Conservation (phyloP, 2,329 filamentous ascomycete genomes). For the Clarireedia hainanense region DNA sequence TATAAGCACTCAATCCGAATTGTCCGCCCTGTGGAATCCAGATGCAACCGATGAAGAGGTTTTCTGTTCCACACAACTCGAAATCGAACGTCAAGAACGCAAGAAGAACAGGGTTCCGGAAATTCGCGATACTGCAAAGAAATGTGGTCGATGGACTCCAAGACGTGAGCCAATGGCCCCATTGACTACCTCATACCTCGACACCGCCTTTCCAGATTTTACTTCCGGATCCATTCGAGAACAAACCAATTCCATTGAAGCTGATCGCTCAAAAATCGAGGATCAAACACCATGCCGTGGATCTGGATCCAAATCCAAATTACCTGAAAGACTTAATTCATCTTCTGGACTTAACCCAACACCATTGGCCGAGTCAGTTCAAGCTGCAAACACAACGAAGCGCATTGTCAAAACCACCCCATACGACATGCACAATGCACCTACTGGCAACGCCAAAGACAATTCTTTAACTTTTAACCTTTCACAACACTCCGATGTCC, state of each 20-base stretch:
- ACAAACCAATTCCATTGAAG: constrained; percentile 46
- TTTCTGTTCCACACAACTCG: constrained; percentile 1
- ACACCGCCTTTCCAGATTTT: constrained; percentile 40
- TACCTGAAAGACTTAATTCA: not conserved
- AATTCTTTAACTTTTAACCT: no score
- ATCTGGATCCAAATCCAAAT: constrained; percentile 6
- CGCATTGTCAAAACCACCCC: constrained; percentile 1
- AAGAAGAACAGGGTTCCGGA: constrained; percentile 19
- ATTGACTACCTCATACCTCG: constrained; percentile 36
- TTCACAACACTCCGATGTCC: not conserved
- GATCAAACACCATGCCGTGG: constrained; percentile 15
- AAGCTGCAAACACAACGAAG: constrained; percentile 4
- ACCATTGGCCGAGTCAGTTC: not conserved
- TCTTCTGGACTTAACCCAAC: not conserved
- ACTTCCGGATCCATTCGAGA: constrained; percentile 35
- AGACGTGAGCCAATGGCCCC: constrained; percentile 31
- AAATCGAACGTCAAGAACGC: not conserved
- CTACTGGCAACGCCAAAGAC: no score
- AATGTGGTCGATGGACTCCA: constrained; percentile 25
- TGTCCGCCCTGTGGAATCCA: not conserved
- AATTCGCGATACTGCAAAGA: constrained; percentile 29
- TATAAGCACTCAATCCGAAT: not conserved
- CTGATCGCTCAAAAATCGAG: constrained; percentile 41
- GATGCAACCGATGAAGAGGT: constrained; percentile 2
- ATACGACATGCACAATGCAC: not conserved